Evolutionary conservation across 257 asterid species (phyloP).

Genomic region (Solanum ossicruentum): DNA sequence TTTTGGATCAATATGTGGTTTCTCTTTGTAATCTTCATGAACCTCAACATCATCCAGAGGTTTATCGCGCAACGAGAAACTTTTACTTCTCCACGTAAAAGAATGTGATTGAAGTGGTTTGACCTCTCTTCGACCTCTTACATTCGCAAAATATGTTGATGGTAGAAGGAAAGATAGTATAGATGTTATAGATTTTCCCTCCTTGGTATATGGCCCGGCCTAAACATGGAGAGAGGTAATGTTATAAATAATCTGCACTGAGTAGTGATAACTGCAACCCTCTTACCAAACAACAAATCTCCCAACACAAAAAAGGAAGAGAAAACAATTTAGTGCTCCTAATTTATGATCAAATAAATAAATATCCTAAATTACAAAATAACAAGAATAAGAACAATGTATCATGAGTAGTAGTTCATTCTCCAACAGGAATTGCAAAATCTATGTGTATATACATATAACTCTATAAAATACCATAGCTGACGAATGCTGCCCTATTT

Average conservation of each 20-base stretch:
- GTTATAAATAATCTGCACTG: conserved; percentile 9
- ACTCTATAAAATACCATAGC: not conserved
- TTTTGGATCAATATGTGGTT: conserved; percentile 6
- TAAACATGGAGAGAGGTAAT: conserved; percentile 28
- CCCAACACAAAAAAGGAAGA: not conserved
- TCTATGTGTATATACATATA: too few species aligned
- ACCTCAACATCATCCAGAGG: conserved; percentile 44
- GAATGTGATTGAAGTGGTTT: conserved; percentile 37
- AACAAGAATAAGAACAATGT: not conserved
- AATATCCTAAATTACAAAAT: not conserved
- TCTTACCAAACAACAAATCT: not conserved
- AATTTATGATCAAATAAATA: not conserved
- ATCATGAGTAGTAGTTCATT: not conserved
- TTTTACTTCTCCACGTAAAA: conserved; percentile 61
- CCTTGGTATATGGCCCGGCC: conserved; percentile 45
- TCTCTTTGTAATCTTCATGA: conserved; percentile 9
- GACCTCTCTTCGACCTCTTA: conserved; percentile 23
- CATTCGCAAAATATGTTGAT: conserved; percentile 42
- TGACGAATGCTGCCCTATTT: not conserved
- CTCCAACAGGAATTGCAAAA: not conserved
- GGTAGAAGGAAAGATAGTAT: conserved; percentile 49
- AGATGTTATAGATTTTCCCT: conserved; percentile 50
- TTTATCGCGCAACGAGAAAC: conserved; percentile 48
- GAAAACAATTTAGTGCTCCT: not conserved
- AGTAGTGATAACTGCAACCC: not conserved